Percentiles rank a stretch among this genome's conserved stretches.
Evolutionary conservation across 129 eudicot genomes (phyloP).

Genomic region (Erigeron canadensis): DNA sequence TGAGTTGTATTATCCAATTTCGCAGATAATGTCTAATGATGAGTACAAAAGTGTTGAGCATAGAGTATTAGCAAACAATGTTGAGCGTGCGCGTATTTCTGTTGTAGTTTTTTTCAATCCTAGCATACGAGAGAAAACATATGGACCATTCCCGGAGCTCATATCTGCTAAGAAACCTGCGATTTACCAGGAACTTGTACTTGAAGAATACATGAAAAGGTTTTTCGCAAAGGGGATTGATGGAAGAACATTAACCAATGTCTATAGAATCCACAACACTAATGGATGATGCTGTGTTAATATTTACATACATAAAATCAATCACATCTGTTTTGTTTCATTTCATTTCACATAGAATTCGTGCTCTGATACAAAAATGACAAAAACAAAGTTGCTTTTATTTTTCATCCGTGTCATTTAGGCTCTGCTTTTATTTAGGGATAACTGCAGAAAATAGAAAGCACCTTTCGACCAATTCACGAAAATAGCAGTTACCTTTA

Average conservation of each 20-base stretch:
- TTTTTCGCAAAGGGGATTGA: conserved; percentile 30
- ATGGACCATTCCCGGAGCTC: conserved; percentile 56
- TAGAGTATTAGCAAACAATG: conserved; percentile 50
- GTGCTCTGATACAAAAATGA: too few relatives aligned
- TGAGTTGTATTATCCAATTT: neutral
- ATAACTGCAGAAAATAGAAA: too few relatives aligned
- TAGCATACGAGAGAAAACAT: conserved; percentile 33
- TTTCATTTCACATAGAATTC: too few relatives aligned
- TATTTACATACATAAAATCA: neutral
- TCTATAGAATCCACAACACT: neutral
- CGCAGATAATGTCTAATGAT: conserved; percentile 56
- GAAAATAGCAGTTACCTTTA: too few relatives aligned
- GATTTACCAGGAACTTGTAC: conserved; percentile 30
- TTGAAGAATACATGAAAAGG: conserved; percentile 6
- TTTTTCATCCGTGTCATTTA: too few relatives aligned
- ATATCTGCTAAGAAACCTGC: conserved; percentile 50
- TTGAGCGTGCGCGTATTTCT: conserved; percentile 48
- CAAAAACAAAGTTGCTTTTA: too few relatives aligned
- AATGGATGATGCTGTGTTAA: neutral
- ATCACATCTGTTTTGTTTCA: neutral
- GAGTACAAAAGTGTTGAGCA: conserved; percentile 52
- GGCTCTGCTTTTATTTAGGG: too few relatives aligned
- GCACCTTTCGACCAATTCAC: too few relatives aligned
- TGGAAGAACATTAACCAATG: neutral
- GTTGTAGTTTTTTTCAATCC: conserved; percentile 48